Percentiles rank a stretch among this genome's conserved stretches.
These are phyloP conservation scores for Zea mays DNA, from an alignment of 176 grass and related monocot species.

Conservation along the genomic window Zm-B73-REFERENCE-NAM-5.0 NC_050098.1:18038501-18039000, in stretches of 20 bases:
- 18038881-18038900: constrained; percentile 80
- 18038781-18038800: constrained; percentile 23
- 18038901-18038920: constrained; percentile 32
- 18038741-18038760: not conserved
- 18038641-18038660: constrained; percentile 80
- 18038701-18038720: constrained; percentile 27
- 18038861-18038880: constrained; percentile 79
- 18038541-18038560: constrained; percentile 77
- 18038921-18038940: constrained; percentile 24
- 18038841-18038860: constrained; percentile 81
- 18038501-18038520: constrained; percentile 82
- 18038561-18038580: constrained; percentile 83
- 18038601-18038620: constrained; percentile 71
- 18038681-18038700: constrained; percentile 19
- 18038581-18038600: constrained; percentile 61
- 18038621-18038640: constrained; percentile 74
- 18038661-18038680: constrained; percentile 58
- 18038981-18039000: constrained; percentile 8
- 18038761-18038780: not conserved
- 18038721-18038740: constrained; percentile 22
- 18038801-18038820: constrained; percentile 46
- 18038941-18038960: constrained; percentile 11
- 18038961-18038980: constrained; percentile 9
- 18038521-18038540: constrained; percentile 69
- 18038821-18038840: constrained; percentile 92